These are phyloP conservation scores for Fraxinus sp. DNA, from an alignment of 305 asterid species.

Conservation along the genomic window DNA sequence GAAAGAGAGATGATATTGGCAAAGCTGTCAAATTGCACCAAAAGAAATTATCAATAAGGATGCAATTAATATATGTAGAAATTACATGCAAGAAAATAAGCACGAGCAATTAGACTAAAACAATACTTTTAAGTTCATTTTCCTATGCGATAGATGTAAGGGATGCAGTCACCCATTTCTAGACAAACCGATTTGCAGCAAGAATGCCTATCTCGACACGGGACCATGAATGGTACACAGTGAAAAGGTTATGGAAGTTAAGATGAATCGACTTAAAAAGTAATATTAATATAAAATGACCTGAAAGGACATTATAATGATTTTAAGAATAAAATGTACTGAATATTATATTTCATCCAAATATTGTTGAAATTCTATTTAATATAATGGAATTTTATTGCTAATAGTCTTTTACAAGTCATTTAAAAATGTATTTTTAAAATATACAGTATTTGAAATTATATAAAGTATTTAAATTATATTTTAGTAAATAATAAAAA, in stretches of 20 bases:
- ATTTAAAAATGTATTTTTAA: not conserved
- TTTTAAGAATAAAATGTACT: not conserved
- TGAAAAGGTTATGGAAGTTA: not conserved
- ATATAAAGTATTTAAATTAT: not conserved
- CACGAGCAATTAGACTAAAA: not conserved
- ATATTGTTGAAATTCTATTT: not conserved
- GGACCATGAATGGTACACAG: not conserved
- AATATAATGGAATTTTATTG: not conserved
- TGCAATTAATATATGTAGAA: slow-evolving; percentile 12
- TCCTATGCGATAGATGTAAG: not conserved
- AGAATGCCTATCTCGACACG: not conserved
- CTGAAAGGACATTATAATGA: not conserved
- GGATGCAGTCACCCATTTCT: not conserved
- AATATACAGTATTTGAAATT: not conserved
- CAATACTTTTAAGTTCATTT: not conserved
- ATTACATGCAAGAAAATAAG: not conserved
- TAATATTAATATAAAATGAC: not conserved
- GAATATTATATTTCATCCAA: not conserved
- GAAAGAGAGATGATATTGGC: slow-evolving; percentile 60
- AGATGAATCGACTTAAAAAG: not conserved
- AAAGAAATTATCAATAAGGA: slow-evolving; percentile 26
- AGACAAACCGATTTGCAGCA: not conserved
- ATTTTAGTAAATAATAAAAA: not conserved
- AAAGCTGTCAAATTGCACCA: slow-evolving; percentile 54
- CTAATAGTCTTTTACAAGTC: not conserved